Conservation (phyloP, 176 grass and related monocot genomes). For the Tillandsia leiboldiana region DNA sequence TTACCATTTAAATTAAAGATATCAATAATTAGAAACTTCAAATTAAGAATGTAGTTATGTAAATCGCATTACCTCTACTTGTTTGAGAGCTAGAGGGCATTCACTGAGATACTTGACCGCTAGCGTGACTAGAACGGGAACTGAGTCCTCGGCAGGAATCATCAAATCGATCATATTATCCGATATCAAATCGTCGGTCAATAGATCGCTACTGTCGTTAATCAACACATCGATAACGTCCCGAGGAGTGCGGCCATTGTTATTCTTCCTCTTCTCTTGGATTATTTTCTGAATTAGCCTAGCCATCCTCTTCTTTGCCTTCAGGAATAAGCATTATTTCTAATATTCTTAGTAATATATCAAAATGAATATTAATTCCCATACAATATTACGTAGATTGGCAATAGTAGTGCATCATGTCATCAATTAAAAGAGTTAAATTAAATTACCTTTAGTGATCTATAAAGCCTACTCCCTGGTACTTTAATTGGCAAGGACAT, state of each 20-base stretch:
- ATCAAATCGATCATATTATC: slow-evolving; percentile 99
- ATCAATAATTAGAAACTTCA: too few species aligned
- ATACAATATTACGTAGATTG: neutral
- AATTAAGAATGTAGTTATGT: neutral
- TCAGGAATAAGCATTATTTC: neutral
- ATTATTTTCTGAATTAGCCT: slow-evolving; percentile 72
- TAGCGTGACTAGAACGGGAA: slow-evolving; percentile 85
- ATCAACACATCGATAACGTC: slow-evolving; percentile 82
- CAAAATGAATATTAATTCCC: neutral
- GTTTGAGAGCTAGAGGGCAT: slow-evolving; percentile 65
- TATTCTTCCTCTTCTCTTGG: slow-evolving; percentile 55
- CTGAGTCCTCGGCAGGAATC: slow-evolving; percentile 97
- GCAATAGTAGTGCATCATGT: neutral
- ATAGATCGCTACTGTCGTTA: slow-evolving; percentile 33
- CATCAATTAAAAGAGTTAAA: too few species aligned
- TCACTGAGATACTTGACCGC: slow-evolving; percentile 94
- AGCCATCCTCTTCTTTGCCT: slow-evolving; percentile 97
- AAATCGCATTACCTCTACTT: slow-evolving; percentile 48
- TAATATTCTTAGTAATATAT: neutral
- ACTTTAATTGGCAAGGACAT: slow-evolving; percentile 92
- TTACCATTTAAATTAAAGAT: too few species aligned
- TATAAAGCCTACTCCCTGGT: slow-evolving; percentile 74
- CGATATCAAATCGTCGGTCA: slow-evolving; percentile 86
- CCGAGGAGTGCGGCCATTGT: neutral
- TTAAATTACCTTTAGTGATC: slow-evolving; percentile 60